Base-by-base conservation (phyloP, 305 asterid genomes). In the Stenogyne calaminthoides region DNA sequence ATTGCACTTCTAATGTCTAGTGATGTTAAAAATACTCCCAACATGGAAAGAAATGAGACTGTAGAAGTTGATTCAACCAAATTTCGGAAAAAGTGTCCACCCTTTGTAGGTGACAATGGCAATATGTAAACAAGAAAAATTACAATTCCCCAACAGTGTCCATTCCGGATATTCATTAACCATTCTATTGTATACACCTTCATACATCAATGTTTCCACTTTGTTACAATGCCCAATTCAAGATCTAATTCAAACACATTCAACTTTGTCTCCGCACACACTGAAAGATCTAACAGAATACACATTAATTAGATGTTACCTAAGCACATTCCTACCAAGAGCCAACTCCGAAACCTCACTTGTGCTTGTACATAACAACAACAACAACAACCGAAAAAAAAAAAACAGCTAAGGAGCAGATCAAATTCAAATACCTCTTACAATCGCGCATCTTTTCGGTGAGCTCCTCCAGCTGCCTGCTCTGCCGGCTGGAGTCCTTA, bases 401-500 rank as follows among this genome's bases (percentile, higher is more conserved):
- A 19, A 14, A 14, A 6, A 62, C 29, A 59, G 44, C 15, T 27
- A 69, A 36, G 49, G 56, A 27, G 69, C 34, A 75, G 67, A 70
- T 49, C 73, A 72, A n/a, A n/a, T n/a, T n/a, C n/a, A n/a, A 71
- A 59, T 88, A 91, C 98, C 97, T 90, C 87, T 94, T 92, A 86
- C 97, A 94, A 40, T 94, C 98, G 37, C 98, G 97, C 99, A 94
- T 90, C 88, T 94, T 90, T 37, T 74, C 98, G 0, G 98, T 90
- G 72, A 90, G 96, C 87, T 94, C 99, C 86, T 94, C 99, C 88
- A 94, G 84, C 86, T 90, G 97, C 85, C 97, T 83, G 81, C 96
- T 92, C 85, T 78, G 90, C 83, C 99, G 83, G 79, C 76, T 94
- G 73, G 96, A 71, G 72, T 94, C 99, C 84, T 91, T 94, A 75